Percentiles rank a stretch among this genome's conserved stretches.
Conservation (phyloP, 441 rosid genomes). For the Aquilaria agallochum region DNA sequence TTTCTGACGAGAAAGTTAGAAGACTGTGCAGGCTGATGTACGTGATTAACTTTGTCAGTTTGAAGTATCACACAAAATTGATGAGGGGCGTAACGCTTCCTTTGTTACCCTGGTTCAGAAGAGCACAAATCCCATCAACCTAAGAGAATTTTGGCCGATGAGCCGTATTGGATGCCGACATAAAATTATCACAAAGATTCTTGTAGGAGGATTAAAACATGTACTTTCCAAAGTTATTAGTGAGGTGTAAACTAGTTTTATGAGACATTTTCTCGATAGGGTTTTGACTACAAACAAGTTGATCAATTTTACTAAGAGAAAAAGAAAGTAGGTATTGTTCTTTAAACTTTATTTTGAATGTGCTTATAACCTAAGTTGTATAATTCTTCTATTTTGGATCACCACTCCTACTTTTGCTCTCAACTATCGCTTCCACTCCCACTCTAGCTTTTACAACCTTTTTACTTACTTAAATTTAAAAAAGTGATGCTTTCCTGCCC, state of each 20-base stretch:
- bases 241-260: neutral
- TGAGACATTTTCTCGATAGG: neutral
- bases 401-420: too few relatives aligned
- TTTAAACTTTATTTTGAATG: too few relatives aligned
- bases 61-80: neutral
- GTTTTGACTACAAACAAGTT: neutral
- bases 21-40: neutral
- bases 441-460: too few relatives aligned
- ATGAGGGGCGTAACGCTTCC: neutral
- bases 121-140: neutral
- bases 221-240: neutral
- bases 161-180: neutral
- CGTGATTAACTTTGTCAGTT: neutral
- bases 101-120: neutral
- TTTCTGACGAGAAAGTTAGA: neutral
- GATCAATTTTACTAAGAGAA: neutral
- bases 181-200: neutral
- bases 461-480: too few relatives aligned
- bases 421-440: too few relatives aligned
- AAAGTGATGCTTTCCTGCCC: too few relatives aligned
- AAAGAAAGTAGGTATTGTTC: neutral
- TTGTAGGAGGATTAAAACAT: neutral
- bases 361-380: neutral
- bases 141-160: neutral
- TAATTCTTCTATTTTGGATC: too few relatives aligned